Base-by-base conservation (phyloP, 495 filamentous ascomycete species). In the Podospora tetraspora region DNA sequence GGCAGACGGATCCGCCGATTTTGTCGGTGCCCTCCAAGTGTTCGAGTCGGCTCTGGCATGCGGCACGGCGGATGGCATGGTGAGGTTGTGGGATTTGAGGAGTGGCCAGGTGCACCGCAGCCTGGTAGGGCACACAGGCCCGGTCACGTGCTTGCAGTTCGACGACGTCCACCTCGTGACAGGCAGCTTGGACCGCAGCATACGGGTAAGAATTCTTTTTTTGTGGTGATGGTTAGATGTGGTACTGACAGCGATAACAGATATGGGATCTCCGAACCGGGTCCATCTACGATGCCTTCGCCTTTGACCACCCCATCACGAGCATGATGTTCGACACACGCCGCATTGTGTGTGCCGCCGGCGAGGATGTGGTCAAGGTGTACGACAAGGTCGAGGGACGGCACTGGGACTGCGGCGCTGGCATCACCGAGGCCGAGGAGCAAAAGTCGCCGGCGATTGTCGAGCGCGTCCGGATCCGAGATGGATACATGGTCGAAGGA, bases 191-290 rank as follows among this genome's bases (percentile, higher is more conserved):
- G 95, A 99, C 78, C 86, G 96, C 68, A 97, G 94, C 78, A 92
- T 98, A 74, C 83, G 95, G 81, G 95, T 99, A 84, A 85, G 92
- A 81, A 52, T 27, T 27, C 6, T 27, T 52, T 69, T 37, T n/a
- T 68, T 34, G 62, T 25, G 29, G 57, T 63, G 57, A 32, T 63
- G 67, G 22, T 23, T 57, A 76, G 56, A 78, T 65, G 29, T 37
- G 34, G n/a, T 64, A 2, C 29, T 59, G 4, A 29, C 57, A 65
- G 12, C 57, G 16, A 16, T 34, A 3, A 19, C 66, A 99, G 95
- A 97, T 99, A 75, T 99, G 95, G 95, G 95, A 99, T 81, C 89
- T 99, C 58, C 91, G 95, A 57, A 99, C 91, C 16, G 95, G 95
- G 56, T 94, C 93, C 16, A 97, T 99, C 71, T 92, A 90, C 75